phyloP scores from a whole-genome alignment of 2,329 filamentous ascomycete species.

The Monilinia fructicola region DNA sequence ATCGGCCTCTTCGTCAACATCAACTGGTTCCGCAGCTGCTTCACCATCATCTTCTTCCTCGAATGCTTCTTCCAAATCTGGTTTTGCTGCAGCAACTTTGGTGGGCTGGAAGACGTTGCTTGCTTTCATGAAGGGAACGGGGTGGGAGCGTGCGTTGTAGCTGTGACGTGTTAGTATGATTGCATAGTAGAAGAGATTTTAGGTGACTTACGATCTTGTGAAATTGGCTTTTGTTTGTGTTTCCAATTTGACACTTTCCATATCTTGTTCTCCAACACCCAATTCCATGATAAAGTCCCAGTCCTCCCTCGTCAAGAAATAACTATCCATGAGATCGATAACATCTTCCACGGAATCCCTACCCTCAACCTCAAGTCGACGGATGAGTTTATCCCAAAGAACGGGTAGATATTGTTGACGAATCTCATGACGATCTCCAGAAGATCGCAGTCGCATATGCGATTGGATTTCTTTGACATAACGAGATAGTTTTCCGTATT shows the following conservation, averaged over 20 bases:
- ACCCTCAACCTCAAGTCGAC: constrained; percentile 72
- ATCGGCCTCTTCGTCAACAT: constrained; percentile 73
- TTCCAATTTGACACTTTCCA: constrained; percentile 74
- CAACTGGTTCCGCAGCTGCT: constrained; percentile 55
- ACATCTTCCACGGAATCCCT: constrained; percentile 79
- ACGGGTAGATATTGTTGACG: constrained; percentile 91
- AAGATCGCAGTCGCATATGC: constrained; percentile 90
- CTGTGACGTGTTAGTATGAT: constrained; percentile 45
- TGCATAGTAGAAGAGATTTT: not conserved
- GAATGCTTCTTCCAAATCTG: constrained; percentile 93
- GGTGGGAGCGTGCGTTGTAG: constrained; percentile 84
- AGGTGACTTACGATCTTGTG: constrained; percentile 71
- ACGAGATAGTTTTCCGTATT: constrained; percentile 72
- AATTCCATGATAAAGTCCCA: constrained; percentile 92
- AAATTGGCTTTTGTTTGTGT: constrained; percentile 85
- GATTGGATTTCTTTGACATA: constrained; percentile 92
- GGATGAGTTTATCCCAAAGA: constrained; percentile 78
- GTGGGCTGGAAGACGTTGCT: constrained; percentile 72
- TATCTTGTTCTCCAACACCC: constrained; percentile 79
- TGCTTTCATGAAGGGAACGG: constrained; percentile 94
- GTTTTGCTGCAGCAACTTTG: constrained; percentile 69
- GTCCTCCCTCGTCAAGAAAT: constrained; percentile 91
- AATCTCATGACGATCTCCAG: constrained; percentile 89
- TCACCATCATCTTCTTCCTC: constrained; percentile 82
- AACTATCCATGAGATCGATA: constrained; percentile 95